Evolutionary conservation across 768 basidiomycete genomes (phyloP).

Genomic region (Pleurotus platypus): DNA sequence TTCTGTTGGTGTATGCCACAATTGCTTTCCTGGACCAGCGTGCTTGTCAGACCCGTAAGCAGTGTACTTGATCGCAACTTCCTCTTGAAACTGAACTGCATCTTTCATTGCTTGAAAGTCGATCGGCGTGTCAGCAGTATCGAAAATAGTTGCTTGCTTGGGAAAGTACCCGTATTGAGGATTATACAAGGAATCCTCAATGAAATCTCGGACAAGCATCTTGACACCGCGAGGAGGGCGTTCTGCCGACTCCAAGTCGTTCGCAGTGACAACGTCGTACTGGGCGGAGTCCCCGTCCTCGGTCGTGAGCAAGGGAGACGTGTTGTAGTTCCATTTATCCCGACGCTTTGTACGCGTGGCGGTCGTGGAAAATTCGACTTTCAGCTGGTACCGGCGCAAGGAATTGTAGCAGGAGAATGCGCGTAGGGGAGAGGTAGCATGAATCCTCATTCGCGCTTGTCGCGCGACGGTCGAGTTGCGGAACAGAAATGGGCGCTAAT

Average conservation of each 20-base stretch:
- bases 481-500: not conserved
- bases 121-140: slow-evolving; percentile 54
- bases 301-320: slow-evolving; percentile 52
- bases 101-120: slow-evolving; percentile 69
- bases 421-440: not conserved
- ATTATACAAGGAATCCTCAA: slow-evolving; percentile 96
- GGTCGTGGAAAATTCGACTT: slow-evolving; percentile 16
- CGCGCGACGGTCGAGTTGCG: not conserved
- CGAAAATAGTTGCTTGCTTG: slow-evolving; percentile 88
- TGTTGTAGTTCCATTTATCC: slow-evolving; percentile 82
- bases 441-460: slow-evolving; percentile 6
- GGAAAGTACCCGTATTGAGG: slow-evolving; percentile 97
- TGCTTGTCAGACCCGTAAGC: slow-evolving; percentile 59
- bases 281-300: slow-evolving; percentile 36
- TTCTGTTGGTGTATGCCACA: slow-evolving; percentile 99
- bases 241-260: slow-evolving; percentile 51
- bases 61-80: slow-evolving; percentile 74
- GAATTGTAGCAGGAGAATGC: slow-evolving; percentile 40
- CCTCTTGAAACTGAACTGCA: slow-evolving; percentile 73
- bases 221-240: slow-evolving; percentile 77
- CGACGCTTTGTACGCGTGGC: slow-evolving; percentile 20
- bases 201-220: slow-evolving; percentile 95
- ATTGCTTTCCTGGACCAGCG: slow-evolving; percentile 76
- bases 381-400: not conserved
- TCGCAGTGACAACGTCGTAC: slow-evolving; percentile 63